phyloP scores from a whole-genome alignment of 768 basidiomycete genomes.

The Calvatia gigantea region DNA sequence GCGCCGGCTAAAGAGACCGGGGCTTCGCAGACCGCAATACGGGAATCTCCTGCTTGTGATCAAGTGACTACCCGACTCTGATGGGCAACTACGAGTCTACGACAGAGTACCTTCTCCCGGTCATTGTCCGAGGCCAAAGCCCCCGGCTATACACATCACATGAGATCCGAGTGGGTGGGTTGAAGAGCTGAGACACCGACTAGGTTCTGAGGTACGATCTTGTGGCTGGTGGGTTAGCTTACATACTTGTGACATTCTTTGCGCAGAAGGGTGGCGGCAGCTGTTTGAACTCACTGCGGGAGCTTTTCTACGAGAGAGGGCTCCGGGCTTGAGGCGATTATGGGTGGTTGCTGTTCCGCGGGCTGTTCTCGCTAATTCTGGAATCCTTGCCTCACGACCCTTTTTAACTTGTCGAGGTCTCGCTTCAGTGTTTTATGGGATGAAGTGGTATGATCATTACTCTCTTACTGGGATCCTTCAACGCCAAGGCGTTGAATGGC shows the following conservation, averaged over 20 bases:
- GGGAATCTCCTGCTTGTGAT: background rate
- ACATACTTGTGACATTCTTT: slow-evolving; percentile 3
- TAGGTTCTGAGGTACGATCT: slow-evolving; percentile 7
- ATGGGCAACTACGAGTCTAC: too few relatives aligned
- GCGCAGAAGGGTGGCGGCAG: background rate
- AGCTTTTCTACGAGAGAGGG: too few relatives aligned
- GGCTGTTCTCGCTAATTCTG: too few relatives aligned
- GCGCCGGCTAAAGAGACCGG: background rate
- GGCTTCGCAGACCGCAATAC: background rate
- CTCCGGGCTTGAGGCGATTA: too few relatives aligned
- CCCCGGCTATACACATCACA: too few relatives aligned
- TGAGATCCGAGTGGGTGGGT: background rate
- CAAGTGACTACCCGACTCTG: background rate
- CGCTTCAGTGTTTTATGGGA: background rate
- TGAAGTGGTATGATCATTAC: background rate
- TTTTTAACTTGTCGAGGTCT: background rate
- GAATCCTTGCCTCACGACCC: too few relatives aligned
- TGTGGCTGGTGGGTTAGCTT: slow-evolving; percentile 7
- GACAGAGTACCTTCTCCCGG: too few relatives aligned
- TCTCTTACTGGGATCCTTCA: slow-evolving; percentile 4
- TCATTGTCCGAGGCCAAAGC: too few relatives aligned
- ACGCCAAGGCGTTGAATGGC: slow-evolving; percentile 5
- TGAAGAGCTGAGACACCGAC: slow-evolving; percentile 5
- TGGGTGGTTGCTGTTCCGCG: too few relatives aligned
- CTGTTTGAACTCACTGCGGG: background rate